These are phyloP conservation scores for Verticillium isaacii DNA, from an alignment of 2,329 filamentous ascomycete genomes.

Conservation along the genomic window DNA sequence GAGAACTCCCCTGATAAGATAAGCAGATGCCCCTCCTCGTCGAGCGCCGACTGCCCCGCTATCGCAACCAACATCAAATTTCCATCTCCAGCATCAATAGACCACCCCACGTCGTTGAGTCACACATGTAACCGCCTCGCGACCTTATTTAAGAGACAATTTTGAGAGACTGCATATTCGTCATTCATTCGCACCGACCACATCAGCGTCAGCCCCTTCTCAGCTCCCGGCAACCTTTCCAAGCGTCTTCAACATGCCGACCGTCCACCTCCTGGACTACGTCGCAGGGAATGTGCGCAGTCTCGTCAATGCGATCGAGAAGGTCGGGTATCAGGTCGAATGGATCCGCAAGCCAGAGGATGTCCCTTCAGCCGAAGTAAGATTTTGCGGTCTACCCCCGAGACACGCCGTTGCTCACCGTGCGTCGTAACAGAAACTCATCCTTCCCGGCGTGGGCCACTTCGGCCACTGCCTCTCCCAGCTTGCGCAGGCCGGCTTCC, in stretches of 20 bases:
- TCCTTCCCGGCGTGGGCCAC: slow-evolving; percentile 93
- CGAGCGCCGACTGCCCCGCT: slow-evolving; percentile 17
- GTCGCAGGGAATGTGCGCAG: slow-evolving; percentile 95
- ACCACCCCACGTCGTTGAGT: neutral
- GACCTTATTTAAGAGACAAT: neutral
- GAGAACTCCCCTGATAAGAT: neutral
- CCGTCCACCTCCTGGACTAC: slow-evolving; percentile 77
- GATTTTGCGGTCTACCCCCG: slow-evolving; percentile 13
- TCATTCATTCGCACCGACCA: neutral
- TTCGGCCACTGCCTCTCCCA: slow-evolving; percentile 94
- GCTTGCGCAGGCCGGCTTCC: slow-evolving; percentile 74
- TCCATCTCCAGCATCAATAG: slow-evolving; percentile 5
- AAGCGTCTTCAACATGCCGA: slow-evolving; percentile 52
- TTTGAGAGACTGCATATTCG: neutral
- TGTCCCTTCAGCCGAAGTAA: slow-evolving; percentile 77
- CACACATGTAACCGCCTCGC: neutral
- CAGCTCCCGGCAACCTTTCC: neutral
- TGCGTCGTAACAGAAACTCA: slow-evolving; percentile 63
- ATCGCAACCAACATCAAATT: slow-evolving; percentile 13
- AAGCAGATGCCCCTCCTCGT: slow-evolving; percentile 4
- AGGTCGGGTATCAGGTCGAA: slow-evolving; percentile 86
- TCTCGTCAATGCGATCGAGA: slow-evolving; percentile 95
- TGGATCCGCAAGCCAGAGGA: slow-evolving; percentile 87
- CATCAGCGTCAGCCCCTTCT: neutral
- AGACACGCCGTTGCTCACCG: slow-evolving; percentile 6